Conservation (phyloP, 805 yeast genomes). For the Candida broadrunensis region DNA sequence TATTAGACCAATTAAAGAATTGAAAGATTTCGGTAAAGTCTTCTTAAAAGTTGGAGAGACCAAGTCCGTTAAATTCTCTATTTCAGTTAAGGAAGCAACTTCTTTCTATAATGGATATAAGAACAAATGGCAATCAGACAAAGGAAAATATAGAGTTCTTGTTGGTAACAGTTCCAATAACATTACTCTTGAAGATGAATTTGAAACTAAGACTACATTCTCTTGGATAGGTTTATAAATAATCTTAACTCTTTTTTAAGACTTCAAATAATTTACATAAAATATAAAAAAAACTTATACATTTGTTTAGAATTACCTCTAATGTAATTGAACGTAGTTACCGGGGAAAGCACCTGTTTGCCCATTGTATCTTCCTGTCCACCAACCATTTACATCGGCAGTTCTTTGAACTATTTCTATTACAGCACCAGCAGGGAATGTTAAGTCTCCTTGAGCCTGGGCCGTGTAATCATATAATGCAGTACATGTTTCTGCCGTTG, state of each 20-base stretch:
- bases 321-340: conserved; percentile 77
- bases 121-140: conserved; percentile 48
- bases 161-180: conserved; percentile 42
- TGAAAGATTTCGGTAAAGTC: conserved; percentile 58
- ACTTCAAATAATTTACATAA: neutral
- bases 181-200: conserved; percentile 14
- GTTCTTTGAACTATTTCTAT: conserved; percentile 83
- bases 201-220: conserved; percentile 8
- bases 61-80: conserved; percentile 30
- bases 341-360: conserved; percentile 94
- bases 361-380: conserved; percentile 90
- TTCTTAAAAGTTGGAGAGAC: conserved; percentile 42
- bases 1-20: conserved; percentile 57
- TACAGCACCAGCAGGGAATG: conserved; percentile 83
- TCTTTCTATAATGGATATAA: conserved; percentile 52
- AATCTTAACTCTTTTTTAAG: too few species aligned
- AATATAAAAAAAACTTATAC: neutral
- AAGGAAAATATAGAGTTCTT: conserved; percentile 48
- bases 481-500: conserved; percentile 64
- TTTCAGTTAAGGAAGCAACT: conserved; percentile 47
- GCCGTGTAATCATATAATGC: conserved; percentile 91
- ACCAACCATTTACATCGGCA: conserved; percentile 90
- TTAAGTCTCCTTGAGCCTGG: conserved; percentile 88
- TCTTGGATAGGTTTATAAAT: conserved; percentile 9
- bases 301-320: neutral